phyloP scores from a whole-genome alignment of 495 filamentous ascomycete species.

The Cenococcum geophilum region DNA sequence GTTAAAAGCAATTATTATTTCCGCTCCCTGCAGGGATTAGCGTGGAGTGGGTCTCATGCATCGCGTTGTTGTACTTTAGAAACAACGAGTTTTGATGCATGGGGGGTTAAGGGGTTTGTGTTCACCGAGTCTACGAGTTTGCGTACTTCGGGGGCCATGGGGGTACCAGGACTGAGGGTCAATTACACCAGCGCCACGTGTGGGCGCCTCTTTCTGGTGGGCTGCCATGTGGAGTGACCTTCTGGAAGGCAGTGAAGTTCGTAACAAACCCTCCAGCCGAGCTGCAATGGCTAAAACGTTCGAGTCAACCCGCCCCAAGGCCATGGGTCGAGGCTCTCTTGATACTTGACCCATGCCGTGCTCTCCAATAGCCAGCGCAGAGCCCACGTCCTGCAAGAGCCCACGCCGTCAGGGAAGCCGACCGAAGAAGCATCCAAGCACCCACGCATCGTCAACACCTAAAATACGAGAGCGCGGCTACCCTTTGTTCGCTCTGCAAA shows the following conservation, averaged over 20 bases:
- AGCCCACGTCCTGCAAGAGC: no score
- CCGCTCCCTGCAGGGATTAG: slow-evolving; percentile 9
- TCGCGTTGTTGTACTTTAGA: neutral
- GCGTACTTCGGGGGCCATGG: no score
- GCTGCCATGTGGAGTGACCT: neutral
- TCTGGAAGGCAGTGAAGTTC: neutral
- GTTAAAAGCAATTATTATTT: slow-evolving; percentile 18
- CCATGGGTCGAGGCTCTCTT: neutral
- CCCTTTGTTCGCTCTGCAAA: no score
- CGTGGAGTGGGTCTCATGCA: slow-evolving; percentile 7
- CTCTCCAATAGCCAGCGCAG: neutral
- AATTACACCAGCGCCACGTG: neutral
- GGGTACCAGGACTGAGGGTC: neutral
- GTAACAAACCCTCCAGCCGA: neutral
- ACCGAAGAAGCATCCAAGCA: no score
- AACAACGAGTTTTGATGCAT: no score
- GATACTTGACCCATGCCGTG: neutral
- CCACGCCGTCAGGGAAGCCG: no score
- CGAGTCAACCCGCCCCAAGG: neutral
- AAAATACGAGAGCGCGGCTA: no score
- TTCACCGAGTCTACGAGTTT: no score
- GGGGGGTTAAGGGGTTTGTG: no score
- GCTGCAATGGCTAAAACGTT: neutral
- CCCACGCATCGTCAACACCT: no score
- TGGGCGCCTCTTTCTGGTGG: neutral